Evolutionary conservation across 139 green algal genomes (phyloP), one percentile per base, ranked within the genome.

Genomic region (Pleodorina starrii): DNA sequence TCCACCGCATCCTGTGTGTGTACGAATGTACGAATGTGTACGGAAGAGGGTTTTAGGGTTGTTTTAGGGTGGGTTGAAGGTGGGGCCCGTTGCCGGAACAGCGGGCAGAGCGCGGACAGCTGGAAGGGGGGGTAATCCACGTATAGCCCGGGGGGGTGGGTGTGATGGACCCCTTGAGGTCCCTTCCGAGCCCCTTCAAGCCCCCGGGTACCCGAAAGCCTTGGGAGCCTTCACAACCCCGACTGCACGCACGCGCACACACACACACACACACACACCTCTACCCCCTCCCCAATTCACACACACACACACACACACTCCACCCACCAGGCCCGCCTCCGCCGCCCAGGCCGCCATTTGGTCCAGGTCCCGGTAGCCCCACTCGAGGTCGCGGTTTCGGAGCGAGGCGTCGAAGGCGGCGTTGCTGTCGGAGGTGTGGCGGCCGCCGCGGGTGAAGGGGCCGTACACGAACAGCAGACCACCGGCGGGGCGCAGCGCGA

Each of bases 281-380:
- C n/a, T n/a, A n/a, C n/a, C n/a, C n/a, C n/a, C 5, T 48, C 35
- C 35, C 35, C 6, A 12, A 25, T 59, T 11, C 42, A 23, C 10
- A 38, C 23, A 36, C 5, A 6, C 2, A 60, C 29, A 42, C 21
- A 36, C 89, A 50, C 44, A 48, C 43, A 5, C 69, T 57, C 63
- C 44, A 40, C 89, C 6, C 57, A 68, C 40, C 85, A 96, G 69
- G 0, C 94, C 94, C 38, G 63, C 51, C 29, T 74, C 43, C 19
- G 48, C 48, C 25, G 91, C 93, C 42, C 32, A 40, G 0, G 29
- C 59, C 10, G 12, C 40, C 16, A 96, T 54, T 32, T 95, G 92
- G 11, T 29, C 44, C 23, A 95, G 44, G 83, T 96, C 94, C 2
- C 94, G 90, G 36, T 95, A 94, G n/a, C 94, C 94, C 94, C 94